Evolutionary conservation across 306 rosid species (phyloP).

Genomic region (Hippophae tibetana): DNA sequence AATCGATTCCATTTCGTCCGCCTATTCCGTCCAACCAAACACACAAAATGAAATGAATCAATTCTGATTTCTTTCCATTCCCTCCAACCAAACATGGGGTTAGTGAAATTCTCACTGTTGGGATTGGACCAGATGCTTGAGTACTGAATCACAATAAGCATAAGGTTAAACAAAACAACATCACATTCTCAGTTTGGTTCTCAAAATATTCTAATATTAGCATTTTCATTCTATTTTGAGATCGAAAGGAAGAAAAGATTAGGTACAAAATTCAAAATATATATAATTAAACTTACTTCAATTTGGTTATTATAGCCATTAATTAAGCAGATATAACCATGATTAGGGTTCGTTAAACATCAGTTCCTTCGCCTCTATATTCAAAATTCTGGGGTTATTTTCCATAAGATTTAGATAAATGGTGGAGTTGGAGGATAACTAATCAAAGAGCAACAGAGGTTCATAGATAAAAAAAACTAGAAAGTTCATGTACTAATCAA

Average conservation of each 20-base stretch:
- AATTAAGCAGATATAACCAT: slow-evolving; percentile 38
- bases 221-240: neutral
- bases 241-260: neutral
- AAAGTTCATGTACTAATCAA: too few relatives aligned
- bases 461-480: too few relatives aligned
- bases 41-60: too few relatives aligned
- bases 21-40: too few relatives aligned
- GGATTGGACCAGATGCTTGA: slow-evolving; percentile 65
- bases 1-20: too few relatives aligned
- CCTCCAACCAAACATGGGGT: too few relatives aligned
- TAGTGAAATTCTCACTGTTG: slow-evolving; percentile 58
- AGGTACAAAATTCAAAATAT: slow-evolving; percentile 5
- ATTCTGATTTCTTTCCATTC: too few relatives aligned
- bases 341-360: slow-evolving; percentile 56
- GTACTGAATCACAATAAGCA: slow-evolving; percentile 44
- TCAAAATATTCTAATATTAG: neutral
- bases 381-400: slow-evolving; percentile 30
- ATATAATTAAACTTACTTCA: slow-evolving; percentile 39
- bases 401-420: slow-evolving; percentile 31
- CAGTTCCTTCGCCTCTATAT: slow-evolving; percentile 40
- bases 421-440: slow-evolving; percentile 47
- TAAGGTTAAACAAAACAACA: slow-evolving; percentile 5
- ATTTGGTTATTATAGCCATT: slow-evolving; percentile 27
- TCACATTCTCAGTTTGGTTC: neutral
- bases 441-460: slow-evolving; percentile 16